A percentile compares a stretch with the other conserved stretches of the same genome.
Conservation (phyloP, 2,329 filamentous ascomycete species). For the Pezicula rhizophila region DNA sequence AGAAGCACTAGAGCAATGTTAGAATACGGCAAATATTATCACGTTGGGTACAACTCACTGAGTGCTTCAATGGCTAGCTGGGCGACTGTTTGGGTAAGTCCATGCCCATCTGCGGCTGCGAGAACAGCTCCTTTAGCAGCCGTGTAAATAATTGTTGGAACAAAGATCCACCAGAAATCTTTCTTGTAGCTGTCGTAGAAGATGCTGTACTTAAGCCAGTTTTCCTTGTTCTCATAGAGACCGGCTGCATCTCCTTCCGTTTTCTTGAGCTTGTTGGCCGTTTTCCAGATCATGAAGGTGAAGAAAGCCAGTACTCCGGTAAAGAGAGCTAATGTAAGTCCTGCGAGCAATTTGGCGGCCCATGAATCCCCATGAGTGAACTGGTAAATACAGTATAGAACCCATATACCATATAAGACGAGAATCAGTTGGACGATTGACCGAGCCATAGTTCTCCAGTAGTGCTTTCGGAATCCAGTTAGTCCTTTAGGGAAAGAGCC, state of each 20-base stretch:
- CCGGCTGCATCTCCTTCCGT: slow-evolving; percentile 64
- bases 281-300: slow-evolving; percentile 72
- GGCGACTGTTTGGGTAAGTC: slow-evolving; percentile 71
- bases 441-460: slow-evolving; percentile 88
- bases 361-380: slow-evolving; percentile 92
- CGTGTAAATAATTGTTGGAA: slow-evolving; percentile 84
- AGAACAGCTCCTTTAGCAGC: slow-evolving; percentile 84
- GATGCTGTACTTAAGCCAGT: slow-evolving; percentile 91
- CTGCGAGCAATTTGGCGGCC: slow-evolving; percentile 82
- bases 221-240: slow-evolving; percentile 82
- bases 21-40: neutral
- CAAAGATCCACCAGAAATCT: slow-evolving; percentile 94
- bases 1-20: slow-evolving; percentile 48
- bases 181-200: slow-evolving; percentile 97
- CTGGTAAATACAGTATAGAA: slow-evolving; percentile 92
- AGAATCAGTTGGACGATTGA: slow-evolving; percentile 87
- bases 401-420: slow-evolving; percentile 90
- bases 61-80: slow-evolving; percentile 76
- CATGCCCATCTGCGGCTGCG: slow-evolving; percentile 79
- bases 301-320: slow-evolving; percentile 79
- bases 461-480: slow-evolving; percentile 83
- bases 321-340: slow-evolving; percentile 72
- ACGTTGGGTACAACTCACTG: slow-evolving; percentile 16
- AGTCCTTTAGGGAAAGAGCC: slow-evolving; percentile 77
- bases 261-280: slow-evolving; percentile 68